Conservation (phyloP, 192 early-diverging fungal species). For the Geranomyces michiganensis region DNA sequence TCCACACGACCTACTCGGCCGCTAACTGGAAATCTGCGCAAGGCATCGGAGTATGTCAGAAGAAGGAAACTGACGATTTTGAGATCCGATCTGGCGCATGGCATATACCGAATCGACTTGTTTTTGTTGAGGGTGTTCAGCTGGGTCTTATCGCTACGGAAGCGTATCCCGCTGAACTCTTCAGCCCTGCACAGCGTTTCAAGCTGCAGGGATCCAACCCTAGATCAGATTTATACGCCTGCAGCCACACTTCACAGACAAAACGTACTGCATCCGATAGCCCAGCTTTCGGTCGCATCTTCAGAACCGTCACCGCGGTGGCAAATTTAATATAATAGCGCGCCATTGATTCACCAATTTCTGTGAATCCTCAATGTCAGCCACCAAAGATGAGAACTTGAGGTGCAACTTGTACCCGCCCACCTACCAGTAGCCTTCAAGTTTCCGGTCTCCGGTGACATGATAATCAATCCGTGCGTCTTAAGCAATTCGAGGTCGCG, state of each 20-base stretch:
- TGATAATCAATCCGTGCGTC: constrained; percentile 26
- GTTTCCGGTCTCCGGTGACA: constrained; percentile 17
- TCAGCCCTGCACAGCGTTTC: constrained; percentile 46
- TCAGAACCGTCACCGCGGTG: constrained; percentile 35
- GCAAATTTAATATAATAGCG: constrained; percentile 50
- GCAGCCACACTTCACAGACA: background rate
- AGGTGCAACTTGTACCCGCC: background rate
- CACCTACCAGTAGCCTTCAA: constrained; percentile 43
- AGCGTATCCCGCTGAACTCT: constrained; percentile 52
- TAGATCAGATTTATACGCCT: too few species aligned
- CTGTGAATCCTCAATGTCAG: too few species aligned
- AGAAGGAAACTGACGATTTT: background rate
- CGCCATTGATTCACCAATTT: constrained; percentile 51
- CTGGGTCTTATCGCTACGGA: constrained; percentile 46
- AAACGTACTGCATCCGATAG: constrained; percentile 13
- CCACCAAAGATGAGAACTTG: too few species aligned
- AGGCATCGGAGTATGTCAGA: background rate
- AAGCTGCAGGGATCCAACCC: constrained; percentile 37
- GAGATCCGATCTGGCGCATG: too few species aligned
- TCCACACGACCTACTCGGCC: constrained; percentile 37
- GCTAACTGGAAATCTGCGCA: constrained; percentile 40
- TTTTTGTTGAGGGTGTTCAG: constrained; percentile 52
- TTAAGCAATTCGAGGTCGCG: constrained; percentile 48
- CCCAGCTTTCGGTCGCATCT: constrained; percentile 12
- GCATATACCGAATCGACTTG: constrained; percentile 32